Evolutionary conservation across 495 filamentous ascomycete genomes (phyloP), one percentile per base, ranked within the genome.

Genomic region (Annulohypoxylon bovei): DNA sequence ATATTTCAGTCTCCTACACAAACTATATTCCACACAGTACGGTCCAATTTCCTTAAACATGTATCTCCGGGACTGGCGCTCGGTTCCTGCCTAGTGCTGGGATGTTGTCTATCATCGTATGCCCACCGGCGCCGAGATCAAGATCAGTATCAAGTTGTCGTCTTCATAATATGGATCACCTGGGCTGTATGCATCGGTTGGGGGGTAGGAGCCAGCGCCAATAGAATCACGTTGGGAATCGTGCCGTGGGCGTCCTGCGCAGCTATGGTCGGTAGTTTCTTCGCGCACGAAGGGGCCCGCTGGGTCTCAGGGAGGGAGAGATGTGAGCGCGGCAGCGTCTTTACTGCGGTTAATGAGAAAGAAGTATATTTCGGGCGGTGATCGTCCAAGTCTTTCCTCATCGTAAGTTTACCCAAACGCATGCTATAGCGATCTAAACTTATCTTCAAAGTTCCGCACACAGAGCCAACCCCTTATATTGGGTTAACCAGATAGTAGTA

Each of bases 71-170:
- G 62, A 25, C 63, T 81, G 44, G 81, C 84, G 75, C 79, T 84
- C 25, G 68, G 67, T 25, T 80, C 80, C n/a, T 84, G 81, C 57
- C 55, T 84, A 20, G 67, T 81, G 12, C 72, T 84, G 16, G 83
- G 82, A 20, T 84, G 80, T 56, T 79, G 78, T 49, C 75, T 84
- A 1, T 84, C 83, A 1, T 83, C 81, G 20, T 84, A 82, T 55
- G 65, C 62, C 5, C 81, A 82, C 39, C 77, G 82, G 35, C 70
- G 78, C 9, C 80, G 81, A 54, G 75, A 76, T n/a, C 35, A 74
- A 33, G 82, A 85, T 30, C 76, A 55, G 3, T 77, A 73, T 40
- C 82, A 84, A 54, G 71, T 76, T 16, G 37, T 78, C 11, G 72
- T 84, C 6, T 84, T 81, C 47, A 18, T 77, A 27, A 23, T 76